Conservation (phyloP, 108 stramenopile genomes). For the Nitzschia palea region DNA sequence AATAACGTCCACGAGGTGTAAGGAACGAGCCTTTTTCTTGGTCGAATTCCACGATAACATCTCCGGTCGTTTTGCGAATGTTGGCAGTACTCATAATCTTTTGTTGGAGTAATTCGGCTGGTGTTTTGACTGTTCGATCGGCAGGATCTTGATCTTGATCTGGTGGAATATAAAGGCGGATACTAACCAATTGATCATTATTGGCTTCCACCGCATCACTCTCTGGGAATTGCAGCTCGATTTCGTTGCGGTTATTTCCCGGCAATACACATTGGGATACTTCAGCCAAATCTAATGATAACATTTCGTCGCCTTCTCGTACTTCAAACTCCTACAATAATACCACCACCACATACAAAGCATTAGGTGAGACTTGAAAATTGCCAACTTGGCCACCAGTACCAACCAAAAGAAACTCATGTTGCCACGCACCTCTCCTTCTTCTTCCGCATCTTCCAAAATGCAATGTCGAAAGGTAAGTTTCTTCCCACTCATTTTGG, state of each 20-base stretch:
- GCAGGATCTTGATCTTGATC: constrained; percentile 83
- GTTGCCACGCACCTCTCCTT: constrained; percentile 74
- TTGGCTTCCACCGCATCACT: constrained; percentile 85
- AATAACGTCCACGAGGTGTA: constrained; percentile 95
- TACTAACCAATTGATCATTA: constrained; percentile 87
- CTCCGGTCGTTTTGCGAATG: constrained; percentile 89
- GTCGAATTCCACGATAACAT: constrained; percentile 89
- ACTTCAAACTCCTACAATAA: constrained; percentile 80
- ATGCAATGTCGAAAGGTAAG: constrained; percentile 80
- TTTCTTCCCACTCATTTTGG: constrained; percentile 66
- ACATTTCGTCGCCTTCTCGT: constrained; percentile 81
- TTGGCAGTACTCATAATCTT: constrained; percentile 82
- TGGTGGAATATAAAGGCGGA: constrained; percentile 93
- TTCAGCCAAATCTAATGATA: constrained; percentile 79
- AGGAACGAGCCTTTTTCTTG: constrained; percentile 94
- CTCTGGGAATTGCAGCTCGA: constrained; percentile 91
- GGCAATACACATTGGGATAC: constrained; percentile 88
- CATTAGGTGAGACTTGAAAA: no score
- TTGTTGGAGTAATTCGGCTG: constrained; percentile 78
- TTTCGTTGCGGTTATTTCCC: constrained; percentile 89
- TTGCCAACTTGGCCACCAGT: no score
- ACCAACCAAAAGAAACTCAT: no score
- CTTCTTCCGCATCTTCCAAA: constrained; percentile 82
- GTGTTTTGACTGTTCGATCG: constrained; percentile 65
- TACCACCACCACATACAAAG: no score